Percentiles rank a stretch among this genome's conserved stretches.
Conservation (phyloP, 179 eudicot genomes). For the Patellifolia procumbens region DNA sequence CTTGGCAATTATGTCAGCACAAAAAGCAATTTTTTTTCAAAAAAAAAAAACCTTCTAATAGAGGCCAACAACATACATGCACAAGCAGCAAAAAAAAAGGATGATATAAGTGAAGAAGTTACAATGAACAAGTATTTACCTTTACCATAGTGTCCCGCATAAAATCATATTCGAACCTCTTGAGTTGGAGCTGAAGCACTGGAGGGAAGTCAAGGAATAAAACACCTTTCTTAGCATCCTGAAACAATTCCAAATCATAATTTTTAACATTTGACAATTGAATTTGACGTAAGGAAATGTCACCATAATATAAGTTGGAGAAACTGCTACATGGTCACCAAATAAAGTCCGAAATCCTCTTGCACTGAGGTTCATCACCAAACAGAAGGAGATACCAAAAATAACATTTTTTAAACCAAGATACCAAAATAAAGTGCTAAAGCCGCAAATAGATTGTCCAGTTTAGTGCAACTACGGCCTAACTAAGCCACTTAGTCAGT, state of each 20-base stretch:
- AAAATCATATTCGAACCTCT: constrained; percentile 76
- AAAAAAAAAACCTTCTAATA: too few species aligned
- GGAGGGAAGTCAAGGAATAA: constrained; percentile 77
- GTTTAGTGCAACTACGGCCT: neutral
- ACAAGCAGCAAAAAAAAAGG: neutral
- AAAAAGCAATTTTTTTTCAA: neutral
- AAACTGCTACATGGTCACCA: neutral
- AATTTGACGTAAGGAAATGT: neutral
- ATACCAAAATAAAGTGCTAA: neutral
- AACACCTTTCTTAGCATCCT: constrained; percentile 81
- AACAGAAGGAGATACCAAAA: neutral
- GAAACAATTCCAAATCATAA: constrained; percentile 13
- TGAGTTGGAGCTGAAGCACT: constrained; percentile 75
- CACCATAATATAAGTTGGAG: neutral
- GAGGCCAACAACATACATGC: neutral
- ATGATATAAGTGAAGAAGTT: neutral
- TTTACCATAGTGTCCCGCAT: constrained; percentile 77
- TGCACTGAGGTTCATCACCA: neutral
- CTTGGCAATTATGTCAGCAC: neutral
- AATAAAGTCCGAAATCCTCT: neutral
- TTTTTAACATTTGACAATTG: neutral
- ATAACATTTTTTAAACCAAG: neutral
- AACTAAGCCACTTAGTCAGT: neutral
- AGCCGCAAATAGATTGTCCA: neutral
- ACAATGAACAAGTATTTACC: constrained; percentile 33